Evolutionary conservation across 78 protist genomes (phyloP), one percentile per base, ranked within the genome.

Genomic region (Tieghemostelium lacteum): DNA sequence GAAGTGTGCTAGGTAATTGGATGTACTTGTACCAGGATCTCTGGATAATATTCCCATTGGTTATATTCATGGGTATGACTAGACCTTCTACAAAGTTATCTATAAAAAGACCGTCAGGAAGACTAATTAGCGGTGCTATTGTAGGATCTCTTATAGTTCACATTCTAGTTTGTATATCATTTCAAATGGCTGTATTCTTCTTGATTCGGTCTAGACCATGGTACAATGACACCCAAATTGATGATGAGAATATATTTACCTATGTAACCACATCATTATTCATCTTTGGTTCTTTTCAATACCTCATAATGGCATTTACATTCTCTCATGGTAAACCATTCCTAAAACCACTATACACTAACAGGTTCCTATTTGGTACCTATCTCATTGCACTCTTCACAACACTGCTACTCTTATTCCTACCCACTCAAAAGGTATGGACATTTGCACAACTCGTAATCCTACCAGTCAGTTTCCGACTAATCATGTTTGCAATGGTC

Each of bases 1-100:
- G 54, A 19, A 58, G 73, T 19, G 94, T 80, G 5, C 85, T 88
- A 2, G 94, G 95, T n/a, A 94, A 94, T 80, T 80, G 34, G 40
- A 75, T 85, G 63, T 93, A 52, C 40, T 74, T 95, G 12, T 92
- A 73, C 45, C 65, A 73, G 24, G 98, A 95, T 73, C 65, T 95
- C 10, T 69, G 89, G 37, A 34, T 93, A 16, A 92, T 93, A 19
- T 63, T 94, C 33, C 96, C 97, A 17, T 73, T 96, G 34, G 94
- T 92, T 1, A 73, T 96, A n/a, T 29, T 76, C 36, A 34, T 95
- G 91, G 93, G 95, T 28, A 87, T 69, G 55, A 94, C 97, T 24
- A 80, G 54, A 45, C 88, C 97, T n/a, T 36, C 45, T 0, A 37
- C 19, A 20, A 49, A 37, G 28, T 58, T 94, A 0, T 70, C 77